Percentiles rank a stretch among this genome's conserved stretches.
phyloP scores from a whole-genome alignment of 169 alveolate genomes.

The Theileria orientalis region DNA sequence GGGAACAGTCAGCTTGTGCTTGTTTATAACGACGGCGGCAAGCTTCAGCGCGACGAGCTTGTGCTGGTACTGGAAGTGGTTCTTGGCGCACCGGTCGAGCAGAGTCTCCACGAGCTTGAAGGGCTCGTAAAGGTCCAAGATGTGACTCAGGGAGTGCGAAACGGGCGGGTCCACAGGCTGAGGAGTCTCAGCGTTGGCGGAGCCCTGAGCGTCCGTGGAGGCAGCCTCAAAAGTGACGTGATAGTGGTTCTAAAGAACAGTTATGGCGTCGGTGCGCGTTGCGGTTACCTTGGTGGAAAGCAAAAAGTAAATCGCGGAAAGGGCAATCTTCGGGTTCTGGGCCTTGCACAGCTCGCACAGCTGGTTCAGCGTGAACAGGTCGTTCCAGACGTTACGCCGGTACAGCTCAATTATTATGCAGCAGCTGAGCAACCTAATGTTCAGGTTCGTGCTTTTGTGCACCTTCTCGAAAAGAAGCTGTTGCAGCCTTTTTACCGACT shows the following conservation, averaged over 20 bases:
- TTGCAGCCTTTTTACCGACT: slow-evolving; percentile 15
- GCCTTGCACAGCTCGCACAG: slow-evolving; percentile 56
- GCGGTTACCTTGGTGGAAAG: slow-evolving; percentile 37
- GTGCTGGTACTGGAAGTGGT: slow-evolving; percentile 25
- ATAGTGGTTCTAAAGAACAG: slow-evolving; percentile 27
- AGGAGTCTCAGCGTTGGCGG: slow-evolving; percentile 10
- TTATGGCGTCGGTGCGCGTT: too few species aligned
- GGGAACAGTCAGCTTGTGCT: slow-evolving; percentile 39
- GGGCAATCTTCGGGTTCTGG: slow-evolving; percentile 32
- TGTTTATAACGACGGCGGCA: slow-evolving; percentile 30
- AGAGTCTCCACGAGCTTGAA: slow-evolving; percentile 30
- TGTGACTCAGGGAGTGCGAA: slow-evolving; percentile 29
- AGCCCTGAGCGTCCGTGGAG: slow-evolving; percentile 16
- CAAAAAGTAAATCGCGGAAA: slow-evolving; percentile 50
- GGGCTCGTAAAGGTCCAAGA: slow-evolving; percentile 43
- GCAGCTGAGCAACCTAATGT: slow-evolving; percentile 53
- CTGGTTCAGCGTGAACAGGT: slow-evolving; percentile 57
- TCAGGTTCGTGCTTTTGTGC: not conserved
- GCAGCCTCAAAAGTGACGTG: slow-evolving; percentile 45
- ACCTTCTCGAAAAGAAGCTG: slow-evolving; percentile 20
- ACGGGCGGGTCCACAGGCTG: slow-evolving; percentile 16
- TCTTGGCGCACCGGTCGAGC: slow-evolving; percentile 30
- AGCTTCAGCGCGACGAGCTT: slow-evolving; percentile 47
- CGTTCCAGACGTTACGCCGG: slow-evolving; percentile 64
- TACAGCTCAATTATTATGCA: slow-evolving; percentile 68